These are phyloP conservation scores for Chlamydomonas sp. DNA, from an alignment of 139 green algal genomes.

Conservation along the genomic window DNA sequence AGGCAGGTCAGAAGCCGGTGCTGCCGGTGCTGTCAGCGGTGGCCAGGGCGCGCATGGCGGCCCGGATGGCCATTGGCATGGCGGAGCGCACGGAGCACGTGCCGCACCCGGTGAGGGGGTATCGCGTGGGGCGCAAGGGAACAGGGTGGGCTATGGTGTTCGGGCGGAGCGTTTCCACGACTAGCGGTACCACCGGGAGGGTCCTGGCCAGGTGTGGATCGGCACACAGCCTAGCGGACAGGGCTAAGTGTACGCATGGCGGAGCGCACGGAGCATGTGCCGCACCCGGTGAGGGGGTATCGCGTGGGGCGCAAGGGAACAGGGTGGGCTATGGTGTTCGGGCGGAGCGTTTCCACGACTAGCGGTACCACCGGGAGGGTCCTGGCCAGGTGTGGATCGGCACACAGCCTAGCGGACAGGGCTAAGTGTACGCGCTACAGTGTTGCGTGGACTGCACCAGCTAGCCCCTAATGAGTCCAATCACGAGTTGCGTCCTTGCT, in stretches of 20 bases:
- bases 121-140: neutral
- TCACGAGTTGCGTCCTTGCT: no score
- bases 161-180: no score
- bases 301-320: neutral
- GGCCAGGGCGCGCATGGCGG: neutral
- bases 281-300: neutral
- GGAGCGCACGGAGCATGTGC: neutral
- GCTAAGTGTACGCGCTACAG: no score
- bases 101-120: constrained; percentile 1
- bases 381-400: no score
- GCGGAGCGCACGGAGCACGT: neutral
- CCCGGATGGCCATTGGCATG: neutral
- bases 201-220: no score
- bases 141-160: neutral
- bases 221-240: no score
- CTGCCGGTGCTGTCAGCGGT: neutral
- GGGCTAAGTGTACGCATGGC: neutral
- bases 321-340: neutral
- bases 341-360: no score
- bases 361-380: no score
- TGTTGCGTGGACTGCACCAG: no score
- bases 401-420: no score
- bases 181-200: no score
- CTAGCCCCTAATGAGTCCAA: no score
- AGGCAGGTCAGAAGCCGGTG: neutral